These are phyloP conservation scores for Aegilops longissima DNA, from an alignment of 176 grass and related monocot genomes.

Conservation along the genomic window DNA sequence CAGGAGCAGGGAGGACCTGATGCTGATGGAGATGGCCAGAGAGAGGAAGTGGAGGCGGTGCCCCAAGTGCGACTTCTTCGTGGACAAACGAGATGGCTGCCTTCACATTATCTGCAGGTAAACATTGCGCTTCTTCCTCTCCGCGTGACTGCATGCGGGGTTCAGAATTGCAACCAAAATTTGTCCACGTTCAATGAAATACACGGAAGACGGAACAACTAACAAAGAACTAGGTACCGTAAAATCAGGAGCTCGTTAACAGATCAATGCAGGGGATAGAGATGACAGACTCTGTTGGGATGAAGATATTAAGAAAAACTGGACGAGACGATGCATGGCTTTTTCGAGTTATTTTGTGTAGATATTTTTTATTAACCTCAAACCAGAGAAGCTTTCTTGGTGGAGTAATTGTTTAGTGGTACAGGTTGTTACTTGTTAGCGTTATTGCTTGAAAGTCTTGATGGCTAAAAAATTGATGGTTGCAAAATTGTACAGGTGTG, in stretches of 20 bases:
- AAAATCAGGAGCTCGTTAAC: no score
- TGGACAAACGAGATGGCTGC: slow-evolving; percentile 47
- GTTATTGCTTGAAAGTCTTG: not conserved
- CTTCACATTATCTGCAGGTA: slow-evolving; percentile 78
- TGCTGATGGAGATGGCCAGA: slow-evolving; percentile 54
- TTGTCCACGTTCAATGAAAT: no score
- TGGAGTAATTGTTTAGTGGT: not conserved
- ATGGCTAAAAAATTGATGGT: not conserved
- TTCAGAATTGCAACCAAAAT: no score
- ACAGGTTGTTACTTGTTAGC: not conserved
- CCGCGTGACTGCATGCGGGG: not conserved
- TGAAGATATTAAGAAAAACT: not conserved
- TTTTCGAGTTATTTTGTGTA: no score
- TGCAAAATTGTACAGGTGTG: slow-evolving; percentile 34
- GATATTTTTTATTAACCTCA: not conserved
- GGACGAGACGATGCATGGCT: no score
- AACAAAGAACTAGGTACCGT: no score
- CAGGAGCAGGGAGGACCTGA: slow-evolving; percentile 47
- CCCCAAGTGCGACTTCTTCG: slow-evolving; percentile 60
- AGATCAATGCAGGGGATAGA: no score
- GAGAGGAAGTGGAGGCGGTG: slow-evolving; percentile 63
- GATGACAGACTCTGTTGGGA: no score
- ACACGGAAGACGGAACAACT: no score
- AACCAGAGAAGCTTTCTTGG: not conserved
- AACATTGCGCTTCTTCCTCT: not conserved